Evolutionary conservation across 2,329 filamentous ascomycete genomes (phyloP).

Genomic region (Phyllosticta ampelicida): DNA sequence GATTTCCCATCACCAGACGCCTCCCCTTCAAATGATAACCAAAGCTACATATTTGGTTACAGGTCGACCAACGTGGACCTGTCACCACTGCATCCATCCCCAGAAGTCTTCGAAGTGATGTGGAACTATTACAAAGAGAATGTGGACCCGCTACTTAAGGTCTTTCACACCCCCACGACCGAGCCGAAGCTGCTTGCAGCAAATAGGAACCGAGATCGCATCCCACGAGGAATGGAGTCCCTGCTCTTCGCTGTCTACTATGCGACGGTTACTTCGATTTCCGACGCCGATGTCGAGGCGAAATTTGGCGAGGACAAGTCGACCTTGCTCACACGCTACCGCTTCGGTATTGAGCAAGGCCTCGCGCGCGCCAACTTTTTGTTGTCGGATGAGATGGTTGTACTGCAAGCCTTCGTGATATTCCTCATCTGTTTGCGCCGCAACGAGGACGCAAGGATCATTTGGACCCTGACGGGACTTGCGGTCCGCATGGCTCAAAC

Average conservation of each 20-base stretch:
- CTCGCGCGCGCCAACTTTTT: constrained; percentile 53
- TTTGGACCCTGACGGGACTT: constrained; percentile 50
- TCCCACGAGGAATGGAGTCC: constrained; percentile 48
- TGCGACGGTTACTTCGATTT: constrained; percentile 43
- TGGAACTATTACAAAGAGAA: constrained; percentile 65
- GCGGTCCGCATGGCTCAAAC: constrained; percentile 49
- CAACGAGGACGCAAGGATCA: constrained; percentile 39
- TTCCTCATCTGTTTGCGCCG: constrained; percentile 49
- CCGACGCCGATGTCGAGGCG: constrained; percentile 35
- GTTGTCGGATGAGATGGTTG: constrained; percentile 49
- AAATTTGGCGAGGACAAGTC: constrained; percentile 43
- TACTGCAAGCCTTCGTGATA: constrained; percentile 52
- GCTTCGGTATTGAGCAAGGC: constrained; percentile 53
- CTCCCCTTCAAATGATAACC: constrained; percentile 37
- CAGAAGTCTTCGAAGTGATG: constrained; percentile 54
- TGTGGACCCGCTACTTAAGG: constrained; percentile 61
- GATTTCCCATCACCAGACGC: constrained; percentile 33
- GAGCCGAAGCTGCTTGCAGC: constrained; percentile 52
- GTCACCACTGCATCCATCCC: constrained; percentile 51
- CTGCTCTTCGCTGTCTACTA: constrained; percentile 55
- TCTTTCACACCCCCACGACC: constrained; percentile 59
- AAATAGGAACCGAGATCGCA: constrained; percentile 46
- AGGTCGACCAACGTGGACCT: constrained; percentile 60
- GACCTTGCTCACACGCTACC: constrained; percentile 43
- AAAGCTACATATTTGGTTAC: constrained; percentile 64